Evolutionary conservation across 2,329 filamentous ascomycete genomes (phyloP), one percentile per base, ranked within the genome.

Genomic region (Botrytis byssoidea): DNA sequence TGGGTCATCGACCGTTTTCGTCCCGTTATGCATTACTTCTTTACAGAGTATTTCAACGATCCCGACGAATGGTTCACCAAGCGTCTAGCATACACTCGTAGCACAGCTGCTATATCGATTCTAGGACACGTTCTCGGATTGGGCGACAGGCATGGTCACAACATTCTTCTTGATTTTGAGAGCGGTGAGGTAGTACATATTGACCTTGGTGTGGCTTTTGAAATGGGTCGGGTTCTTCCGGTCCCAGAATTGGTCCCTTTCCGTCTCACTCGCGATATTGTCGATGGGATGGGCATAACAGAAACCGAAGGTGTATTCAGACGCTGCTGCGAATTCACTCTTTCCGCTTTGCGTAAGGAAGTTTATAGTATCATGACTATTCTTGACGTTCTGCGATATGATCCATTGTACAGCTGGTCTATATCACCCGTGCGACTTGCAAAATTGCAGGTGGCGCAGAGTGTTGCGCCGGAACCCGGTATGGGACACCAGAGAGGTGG

Each of bases 291-390:
- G 93, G 96, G 96, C 42, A 92, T 97, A 77, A 97, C 93, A 4
- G 94, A 93, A 79, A 97, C 95, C 0, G 97, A 99, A 82, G 96
- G 96, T 5, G 94, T 98, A 0, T 99, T 98, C 85, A 90, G 96
- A 12, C 90, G 97, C n/a, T 98, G 95, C 83, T 99, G 96, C 82
- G 97, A 99, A 81, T 98, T 98, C 81, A 98, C 95, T 0, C 89
- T 99, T 46, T 94, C 98, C 75, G 95, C 97, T 2, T 85, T 99
- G 51, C 91, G 96, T n/a, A 93, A 97, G 79, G 96, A 99, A 82
- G 93, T 93, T 20, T 97, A 97, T 81, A 95, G 92, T 63, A 99
- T 99, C 84, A 98, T 98, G 95, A 98, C 96, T 0, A 94, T 99
- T 71, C 89, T 99, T 32, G 97, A 99, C 80, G 97, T 99, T 35